Evolutionary conservation across 441 rosid species (phyloP), one percentile per base, ranked within the genome.

Genomic region (Gossypium laxum): DNA sequence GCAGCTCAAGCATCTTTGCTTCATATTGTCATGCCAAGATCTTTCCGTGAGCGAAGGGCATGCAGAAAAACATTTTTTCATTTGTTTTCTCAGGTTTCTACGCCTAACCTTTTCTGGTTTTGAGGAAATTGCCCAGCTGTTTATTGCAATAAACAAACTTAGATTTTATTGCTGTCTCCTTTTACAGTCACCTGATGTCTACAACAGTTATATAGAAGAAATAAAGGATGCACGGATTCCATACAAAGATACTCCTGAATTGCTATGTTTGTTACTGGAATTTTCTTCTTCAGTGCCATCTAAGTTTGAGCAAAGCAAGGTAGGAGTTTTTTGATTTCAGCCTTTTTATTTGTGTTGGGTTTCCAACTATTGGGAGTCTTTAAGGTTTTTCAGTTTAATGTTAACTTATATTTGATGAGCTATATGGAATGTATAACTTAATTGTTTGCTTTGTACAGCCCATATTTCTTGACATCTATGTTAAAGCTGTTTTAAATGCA

Each of bases 401-500:
- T 55, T 41, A 74, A 62, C 51, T 12, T 47, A 71, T 17, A 14
- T 60, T 67, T 12, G 17, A 10, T 72, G 18, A 56, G 15, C 38
- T 76, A 28, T 41, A 67, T 72, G 12, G 66, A 54, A 34, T 6
- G 54, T 34, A 67, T 78, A 67, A 71, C 57, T 10, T 51, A 51
- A 7, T 64, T 75, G 3, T 77, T 71, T 84, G 11, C 71, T 83
- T 74, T 85, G 51, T 30, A 74, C 97, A 95, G 99, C 85, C 86
- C 58, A 73, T 84, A 65, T 89, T 86, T 86, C 85, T 89, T 56
- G 95, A 90, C 76, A 79, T 88, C 67, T 95, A 92, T 83, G 89
- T 86, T 68, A 89, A 85, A 83, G 85, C 87, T 24, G 91, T 92
- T 84, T 84, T 93, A 71, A 96, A 85, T 82, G 83, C 96, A 26